A percentile compares a stretch with the other conserved stretches of the same genome.
These are phyloP conservation scores for Austroboletus olivaceoglutinosus DNA, from an alignment of 1,284 basidiomycete genomes.

Conservation along the genomic window DNA sequence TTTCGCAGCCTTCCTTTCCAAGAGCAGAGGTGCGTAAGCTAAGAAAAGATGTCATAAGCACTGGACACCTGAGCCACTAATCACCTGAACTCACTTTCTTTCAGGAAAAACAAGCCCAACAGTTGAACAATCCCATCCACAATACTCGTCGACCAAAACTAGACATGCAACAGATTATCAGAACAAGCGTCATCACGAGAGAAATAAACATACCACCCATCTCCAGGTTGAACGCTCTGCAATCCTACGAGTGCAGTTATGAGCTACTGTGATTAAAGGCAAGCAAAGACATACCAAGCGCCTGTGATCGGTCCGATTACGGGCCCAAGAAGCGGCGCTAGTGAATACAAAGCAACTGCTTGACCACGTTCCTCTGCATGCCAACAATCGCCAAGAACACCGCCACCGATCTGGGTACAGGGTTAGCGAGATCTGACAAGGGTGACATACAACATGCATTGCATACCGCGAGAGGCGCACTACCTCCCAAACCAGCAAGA, in stretches of 20 bases:
- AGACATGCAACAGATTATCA: neutral
- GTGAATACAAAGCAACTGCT: constrained; percentile 66
- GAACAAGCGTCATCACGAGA: neutral
- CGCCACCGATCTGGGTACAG: constrained; percentile 55
- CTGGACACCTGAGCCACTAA: neutral
- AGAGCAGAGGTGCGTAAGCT: constrained; percentile 63
- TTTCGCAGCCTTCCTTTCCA: constrained; percentile 55
- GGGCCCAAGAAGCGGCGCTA: constrained; percentile 57
- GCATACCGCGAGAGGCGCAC: constrained; percentile 57
- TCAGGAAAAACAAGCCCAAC: constrained; percentile 53
- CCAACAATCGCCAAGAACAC: constrained; percentile 71
- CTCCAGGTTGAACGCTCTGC: constrained; percentile 59
- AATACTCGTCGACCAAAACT: constrained; percentile 64
- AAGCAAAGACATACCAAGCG: constrained; percentile 43
- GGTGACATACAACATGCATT: constrained; percentile 11
- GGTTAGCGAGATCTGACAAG: neutral
- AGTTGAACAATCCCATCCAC: constrained; percentile 49
- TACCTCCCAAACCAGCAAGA: constrained; percentile 62
- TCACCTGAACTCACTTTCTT: constrained; percentile 45
- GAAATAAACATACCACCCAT: constrained; percentile 51
- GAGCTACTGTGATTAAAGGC: neutral
- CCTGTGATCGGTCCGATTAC: constrained; percentile 64
- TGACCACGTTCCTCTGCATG: constrained; percentile 64
- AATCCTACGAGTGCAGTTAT: constrained; percentile 40
- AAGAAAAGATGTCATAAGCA: neutral